Evolutionary conservation across 257 asterid genomes (phyloP).

Genomic region (Schizonepeta tenuifolia): DNA sequence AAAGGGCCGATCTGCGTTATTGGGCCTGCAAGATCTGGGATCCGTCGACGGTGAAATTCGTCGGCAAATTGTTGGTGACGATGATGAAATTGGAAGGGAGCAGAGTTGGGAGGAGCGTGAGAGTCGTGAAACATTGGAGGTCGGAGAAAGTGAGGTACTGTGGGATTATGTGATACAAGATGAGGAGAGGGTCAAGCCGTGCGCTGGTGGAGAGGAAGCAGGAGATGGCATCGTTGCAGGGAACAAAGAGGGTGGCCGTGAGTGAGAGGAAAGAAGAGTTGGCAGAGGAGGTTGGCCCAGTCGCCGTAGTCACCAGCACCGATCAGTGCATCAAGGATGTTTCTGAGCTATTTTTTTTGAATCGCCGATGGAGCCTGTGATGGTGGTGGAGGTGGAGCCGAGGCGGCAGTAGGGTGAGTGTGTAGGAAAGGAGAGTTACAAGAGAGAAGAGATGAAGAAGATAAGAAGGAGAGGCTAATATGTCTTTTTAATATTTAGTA

Average conservation of each 20-base stretch:
- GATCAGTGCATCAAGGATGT: constrained; percentile 57
- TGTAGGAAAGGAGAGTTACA: too few relatives aligned
- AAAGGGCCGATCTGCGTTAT: too few relatives aligned
- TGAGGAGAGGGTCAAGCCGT: constrained; percentile 48
- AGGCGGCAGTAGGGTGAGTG: too few relatives aligned
- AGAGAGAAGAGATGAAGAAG: too few relatives aligned
- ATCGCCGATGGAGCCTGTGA: constrained; percentile 22
- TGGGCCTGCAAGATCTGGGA: constrained; percentile 49
- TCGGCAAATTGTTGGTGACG: constrained; percentile 52
- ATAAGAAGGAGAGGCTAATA: too few relatives aligned
- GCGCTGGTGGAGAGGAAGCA: constrained; percentile 34
- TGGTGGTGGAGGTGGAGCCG: constrained; percentile 30
- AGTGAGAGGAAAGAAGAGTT: constrained; percentile 53
- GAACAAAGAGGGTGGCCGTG: constrained; percentile 73
- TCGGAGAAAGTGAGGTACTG: constrained; percentile 69
- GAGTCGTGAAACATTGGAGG: constrained; percentile 33
- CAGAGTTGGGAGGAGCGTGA: constrained; percentile 66
- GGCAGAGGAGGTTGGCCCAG: constrained; percentile 59
- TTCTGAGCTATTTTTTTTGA: constrained; percentile 45
- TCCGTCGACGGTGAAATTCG: constrained; percentile 56
- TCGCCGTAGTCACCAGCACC: constrained; percentile 63
- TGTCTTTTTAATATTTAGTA: too few relatives aligned
- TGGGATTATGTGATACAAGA: constrained; percentile 69
- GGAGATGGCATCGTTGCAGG: constrained; percentile 55
- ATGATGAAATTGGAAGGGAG: constrained; percentile 53